Percentiles rank a stretch among this genome's conserved stretches.
Conservation (phyloP, 2,329 filamentous ascomycete species). For the Coleophoma cylindrospora region DNA sequence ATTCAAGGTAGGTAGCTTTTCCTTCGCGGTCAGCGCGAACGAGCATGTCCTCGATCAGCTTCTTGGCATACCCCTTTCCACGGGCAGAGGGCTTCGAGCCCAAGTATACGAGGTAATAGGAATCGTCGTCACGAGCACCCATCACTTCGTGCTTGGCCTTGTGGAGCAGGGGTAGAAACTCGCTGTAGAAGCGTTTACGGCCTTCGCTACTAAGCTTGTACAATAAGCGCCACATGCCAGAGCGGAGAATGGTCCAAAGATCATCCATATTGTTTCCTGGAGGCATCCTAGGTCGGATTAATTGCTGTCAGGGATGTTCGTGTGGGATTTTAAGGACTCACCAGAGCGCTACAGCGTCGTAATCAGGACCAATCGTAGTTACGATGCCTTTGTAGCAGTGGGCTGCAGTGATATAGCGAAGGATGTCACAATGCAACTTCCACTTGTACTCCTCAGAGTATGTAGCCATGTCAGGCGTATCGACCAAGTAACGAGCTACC, state of each 20-base stretch:
- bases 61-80: slow-evolving; percentile 67
- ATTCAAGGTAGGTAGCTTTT: slow-evolving; percentile 72
- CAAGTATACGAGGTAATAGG: slow-evolving; percentile 81
- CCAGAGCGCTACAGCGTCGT: slow-evolving; percentile 76
- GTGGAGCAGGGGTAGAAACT: slow-evolving; percentile 72
- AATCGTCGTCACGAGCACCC: slow-evolving; percentile 59
- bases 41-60: slow-evolving; percentile 67
- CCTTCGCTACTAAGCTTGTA: slow-evolving; percentile 71
- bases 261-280: slow-evolving; percentile 71
- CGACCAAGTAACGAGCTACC: slow-evolving; percentile 69
- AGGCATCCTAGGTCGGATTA: slow-evolving; percentile 54
- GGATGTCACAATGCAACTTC: slow-evolving; percentile 70
- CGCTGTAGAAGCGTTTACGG: slow-evolving; percentile 67
- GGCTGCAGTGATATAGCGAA: slow-evolving; percentile 72
- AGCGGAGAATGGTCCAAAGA: slow-evolving; percentile 65
- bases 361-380: slow-evolving; percentile 68
- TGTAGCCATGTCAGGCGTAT: slow-evolving; percentile 60
- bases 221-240: slow-evolving; percentile 72
- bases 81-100: slow-evolving; percentile 68
- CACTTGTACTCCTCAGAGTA: slow-evolving; percentile 65
- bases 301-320: background rate
- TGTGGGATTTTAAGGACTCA: slow-evolving; percentile 33
- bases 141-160: slow-evolving; percentile 66
- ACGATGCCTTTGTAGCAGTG: slow-evolving; percentile 72
- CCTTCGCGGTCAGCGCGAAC: slow-evolving; percentile 63